Evolutionary conservation across 371 early-diverging fungal genomes (phyloP), one percentile per base, ranked within the genome.

Genomic region (Basidiobolus heterosporus): DNA sequence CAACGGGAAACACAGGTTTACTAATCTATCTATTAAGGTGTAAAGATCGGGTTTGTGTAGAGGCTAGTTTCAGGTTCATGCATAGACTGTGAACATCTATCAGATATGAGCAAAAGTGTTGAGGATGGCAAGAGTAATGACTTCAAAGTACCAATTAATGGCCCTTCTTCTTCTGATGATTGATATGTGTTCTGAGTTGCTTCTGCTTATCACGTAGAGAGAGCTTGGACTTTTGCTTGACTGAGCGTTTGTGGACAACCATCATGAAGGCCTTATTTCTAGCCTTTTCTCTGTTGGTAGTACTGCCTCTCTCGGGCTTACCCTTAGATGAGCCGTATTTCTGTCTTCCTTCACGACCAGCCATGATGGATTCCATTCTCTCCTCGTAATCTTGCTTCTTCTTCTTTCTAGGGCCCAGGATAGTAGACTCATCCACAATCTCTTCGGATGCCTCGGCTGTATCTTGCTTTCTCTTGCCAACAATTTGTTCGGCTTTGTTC

Each of bases 181-280:
- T 30, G 30, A 30, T 30, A 9, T 30, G 30, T 30, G 30, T 30
- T 30, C 30, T 30, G 30, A 30, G 30, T 30, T 30, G 30, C 30
- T 30, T 30, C 67, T 82, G 86, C 64, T 88, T 91, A 11, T 88
- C 87, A 30, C 79, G 61, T 57, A 89, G 64, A 57, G 80, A 80
- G 48, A 80, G 67, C 67, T 81, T 88, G 49, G 77, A 70, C 69
- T 94, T 96, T 38, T 65, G 67, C n/a, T 75, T 59, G 13, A 88
- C 82, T 40, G 74, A 67, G 43, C 74, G 72, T 65, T 92, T 91
- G 66, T 96, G 95, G 36, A 85, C 71, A 46, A 95, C 72, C 98
- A 97, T 97, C 72, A 78, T 77, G 55, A 81, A 88, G 60, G 80
- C 76, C 82, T 96, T 96, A 52, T 82, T 86, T 67, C 85, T 86